phyloP scores from a whole-genome alignment of 1,284 basidiomycete species.

The Leccinum angustisporum region DNA sequence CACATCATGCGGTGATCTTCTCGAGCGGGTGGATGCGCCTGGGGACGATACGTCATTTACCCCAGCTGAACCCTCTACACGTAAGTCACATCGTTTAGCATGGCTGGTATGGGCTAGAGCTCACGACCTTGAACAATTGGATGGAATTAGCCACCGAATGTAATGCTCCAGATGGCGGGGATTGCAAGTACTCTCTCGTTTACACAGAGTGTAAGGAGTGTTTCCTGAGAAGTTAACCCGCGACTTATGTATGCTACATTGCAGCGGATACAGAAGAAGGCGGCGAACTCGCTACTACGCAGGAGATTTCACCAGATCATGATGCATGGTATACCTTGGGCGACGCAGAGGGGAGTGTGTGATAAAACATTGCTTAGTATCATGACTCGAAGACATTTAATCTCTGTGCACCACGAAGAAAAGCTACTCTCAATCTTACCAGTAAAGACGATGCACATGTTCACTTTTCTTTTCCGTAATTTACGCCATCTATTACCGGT shows the following conservation, averaged over 20 bases:
- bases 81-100: constrained; percentile 5
- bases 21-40: neutral
- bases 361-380: neutral
- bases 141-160: neutral
- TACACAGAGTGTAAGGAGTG: neutral
- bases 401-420: no score
- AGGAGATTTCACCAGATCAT: neutral
- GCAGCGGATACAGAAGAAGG: neutral
- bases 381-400: no score
- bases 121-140: neutral
- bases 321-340: neutral
- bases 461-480: no score
- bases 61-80: neutral
- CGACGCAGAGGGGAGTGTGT: neutral
- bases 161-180: neutral
- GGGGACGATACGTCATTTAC: neutral
- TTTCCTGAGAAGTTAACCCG: neutral
- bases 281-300: neutral
- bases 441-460: no score
- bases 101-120: neutral
- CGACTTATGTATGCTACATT: neutral
- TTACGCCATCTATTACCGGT: no score
- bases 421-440: no score
- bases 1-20: neutral
- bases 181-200: neutral